Base-by-base conservation (phyloP, 176 grass and related monocot species). In the Carex pumila region DNA sequence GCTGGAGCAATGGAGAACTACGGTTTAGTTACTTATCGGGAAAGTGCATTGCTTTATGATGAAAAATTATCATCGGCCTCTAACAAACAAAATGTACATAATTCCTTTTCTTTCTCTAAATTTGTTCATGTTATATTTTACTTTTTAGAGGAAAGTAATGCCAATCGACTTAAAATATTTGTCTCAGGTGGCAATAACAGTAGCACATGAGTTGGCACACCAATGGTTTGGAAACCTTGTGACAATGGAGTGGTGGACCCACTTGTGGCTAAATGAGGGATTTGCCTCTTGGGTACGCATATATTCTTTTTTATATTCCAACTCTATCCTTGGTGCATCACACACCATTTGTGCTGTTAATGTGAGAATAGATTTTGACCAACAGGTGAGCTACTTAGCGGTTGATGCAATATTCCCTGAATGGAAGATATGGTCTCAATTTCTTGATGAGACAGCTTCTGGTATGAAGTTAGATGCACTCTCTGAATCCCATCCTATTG, bases 151-250 rank as follows among this genome's bases (percentile, higher is more conserved):
- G 2, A 30, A 3, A 13, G 45, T 36, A 71, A 13, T 52, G 43
- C 71, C 19, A 29, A 54, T 75, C 0, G 1, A 31, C 70, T 73
- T 50, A 11, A 43, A 73, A 73, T 73, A 50, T 9, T 11, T 73
- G 41, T 47, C 79, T 84, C 87, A 95, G 95, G 91, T 95, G 54
- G 93, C 92, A 72, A 91, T 98, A 87, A 93, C 91, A 49, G 92
- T 98, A 79, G 87, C 95, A 32, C 95, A 98, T 83, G 95, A 98
- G 83, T 90, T 98, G 86, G 95, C 95, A 59, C 95, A 98, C 59
- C 95, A 98, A 74, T 98, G 95, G 95, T 95, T 98, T 92, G 95
- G 95, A 41, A 98, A 98, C 84, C 95, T 98, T 86, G 92, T 98
- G 61, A 98, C 95, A 11, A 98, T 98, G 92, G 95, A 98, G 87